These are phyloP conservation scores for Cryptococcus sp. DNA, from an alignment of 1,284 basidiomycete genomes.

Conservation along the genomic window DNA sequence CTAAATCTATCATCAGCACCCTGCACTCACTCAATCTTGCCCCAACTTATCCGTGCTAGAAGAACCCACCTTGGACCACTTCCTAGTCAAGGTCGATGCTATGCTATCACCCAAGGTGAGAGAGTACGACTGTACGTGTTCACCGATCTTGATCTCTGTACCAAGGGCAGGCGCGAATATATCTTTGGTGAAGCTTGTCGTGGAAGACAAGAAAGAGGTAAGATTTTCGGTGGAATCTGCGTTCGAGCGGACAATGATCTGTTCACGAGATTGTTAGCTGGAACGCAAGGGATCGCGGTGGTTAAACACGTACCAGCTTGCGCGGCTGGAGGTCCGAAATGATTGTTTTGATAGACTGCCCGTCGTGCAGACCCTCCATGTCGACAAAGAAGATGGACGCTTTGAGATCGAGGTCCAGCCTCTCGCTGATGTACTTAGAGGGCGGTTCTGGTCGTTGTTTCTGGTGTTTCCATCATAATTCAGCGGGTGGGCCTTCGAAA, in stretches of 20 bases:
- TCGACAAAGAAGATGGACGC: constrained; percentile 89
- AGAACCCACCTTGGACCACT: constrained; percentile 73
- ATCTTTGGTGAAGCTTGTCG: constrained; percentile 83
- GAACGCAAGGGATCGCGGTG: too few species aligned
- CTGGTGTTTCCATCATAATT: constrained; percentile 45
- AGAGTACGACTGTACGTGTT: constrained; percentile 91
- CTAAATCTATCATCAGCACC: constrained; percentile 50
- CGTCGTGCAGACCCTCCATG: constrained; percentile 93
- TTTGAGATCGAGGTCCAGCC: constrained; percentile 69
- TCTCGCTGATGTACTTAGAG: constrained; percentile 80
- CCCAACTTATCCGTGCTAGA: too few species aligned
- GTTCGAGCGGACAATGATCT: constrained; percentile 85
- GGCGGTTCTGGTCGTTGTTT: constrained; percentile 75
- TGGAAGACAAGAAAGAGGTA: constrained; percentile 72
- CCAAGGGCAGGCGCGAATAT: constrained; percentile 73
- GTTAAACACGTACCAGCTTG: constrained; percentile 65
- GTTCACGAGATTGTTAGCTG: neutral
- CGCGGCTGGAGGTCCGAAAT: constrained; percentile 94
- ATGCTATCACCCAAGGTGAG: constrained; percentile 88
- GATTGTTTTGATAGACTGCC: constrained; percentile 93
- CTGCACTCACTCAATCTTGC: neutral
- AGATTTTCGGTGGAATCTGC: constrained; percentile 65
- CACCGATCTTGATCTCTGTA: constrained; percentile 82
- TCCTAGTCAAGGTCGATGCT: constrained; percentile 61
- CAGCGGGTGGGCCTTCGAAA: neutral